Evolutionary conservation across 2,329 filamentous ascomycete species (phyloP).

Genomic region (Beauveria australis): DNA sequence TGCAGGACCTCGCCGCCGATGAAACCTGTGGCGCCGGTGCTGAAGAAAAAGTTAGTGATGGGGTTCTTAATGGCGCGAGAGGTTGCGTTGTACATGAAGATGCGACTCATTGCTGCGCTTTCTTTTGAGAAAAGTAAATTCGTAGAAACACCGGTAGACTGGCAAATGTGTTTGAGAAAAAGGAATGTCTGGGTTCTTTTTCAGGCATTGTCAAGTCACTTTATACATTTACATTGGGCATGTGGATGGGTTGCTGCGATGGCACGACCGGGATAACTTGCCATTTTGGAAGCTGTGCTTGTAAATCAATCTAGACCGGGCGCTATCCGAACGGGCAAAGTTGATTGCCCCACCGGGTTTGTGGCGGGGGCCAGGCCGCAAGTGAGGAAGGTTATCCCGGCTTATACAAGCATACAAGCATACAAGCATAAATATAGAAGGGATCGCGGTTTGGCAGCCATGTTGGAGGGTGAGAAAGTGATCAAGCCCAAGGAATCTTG

Average conservation of each 20-base stretch:
- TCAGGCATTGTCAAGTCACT: neutral
- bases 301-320: neutral
- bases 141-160: too few species aligned
- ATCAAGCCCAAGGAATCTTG: too few species aligned
- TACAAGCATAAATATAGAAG: too few species aligned
- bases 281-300: neutral
- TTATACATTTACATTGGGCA: neutral
- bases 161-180: neutral
- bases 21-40: conserved; percentile 17
- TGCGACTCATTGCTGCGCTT: neutral
- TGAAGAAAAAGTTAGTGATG: neutral
- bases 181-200: neutral
- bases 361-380: neutral
- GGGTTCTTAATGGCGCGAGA: neutral
- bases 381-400: neutral
- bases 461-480: too few species aligned
- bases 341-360: neutral
- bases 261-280: neutral
- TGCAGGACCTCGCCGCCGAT: conserved; percentile 17
- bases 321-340: neutral
- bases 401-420: neutral
- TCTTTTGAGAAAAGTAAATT: neutral
- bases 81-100: neutral
- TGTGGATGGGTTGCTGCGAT: neutral
- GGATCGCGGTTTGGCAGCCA: too few species aligned